Percentiles rank a stretch among this genome's conserved stretches.
Evolutionary conservation across 495 filamentous ascomycete genomes (phyloP).

Genomic region (Bathelium albidoporum): DNA sequence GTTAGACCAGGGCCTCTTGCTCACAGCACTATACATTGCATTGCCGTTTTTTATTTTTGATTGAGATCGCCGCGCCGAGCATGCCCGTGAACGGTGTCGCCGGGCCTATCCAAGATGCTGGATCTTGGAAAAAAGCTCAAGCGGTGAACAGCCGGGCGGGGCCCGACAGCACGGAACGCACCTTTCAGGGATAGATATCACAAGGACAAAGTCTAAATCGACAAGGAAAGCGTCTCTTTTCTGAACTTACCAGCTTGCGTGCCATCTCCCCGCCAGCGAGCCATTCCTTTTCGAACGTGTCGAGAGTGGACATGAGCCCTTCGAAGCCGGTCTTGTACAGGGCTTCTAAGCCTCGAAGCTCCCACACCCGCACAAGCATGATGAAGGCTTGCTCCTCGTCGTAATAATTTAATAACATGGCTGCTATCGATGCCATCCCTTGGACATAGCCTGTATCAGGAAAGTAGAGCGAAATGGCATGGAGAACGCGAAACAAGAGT

Average conservation of each 20-base stretch:
- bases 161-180: neutral
- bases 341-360: slow-evolving; percentile 71
- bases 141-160: neutral
- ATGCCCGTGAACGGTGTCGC: neutral
- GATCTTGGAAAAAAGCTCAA: neutral
- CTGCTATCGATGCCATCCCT: slow-evolving; percentile 90
- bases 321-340: slow-evolving; percentile 78
- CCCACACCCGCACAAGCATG: slow-evolving; percentile 89
- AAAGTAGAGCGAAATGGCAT: slow-evolving; percentile 82
- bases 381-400: slow-evolving; percentile 91
- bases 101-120: neutral
- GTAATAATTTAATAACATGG: slow-evolving; percentile 91
- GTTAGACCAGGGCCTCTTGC: neutral
- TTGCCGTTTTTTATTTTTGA: neutral
- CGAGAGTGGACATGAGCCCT: slow-evolving; percentile 77
- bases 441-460: slow-evolving; percentile 93
- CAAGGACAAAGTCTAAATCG: neutral
- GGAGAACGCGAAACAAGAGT: slow-evolving; percentile 83
- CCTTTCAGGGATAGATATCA: neutral
- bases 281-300: slow-evolving; percentile 84
- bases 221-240: neutral
- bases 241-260: slow-evolving; percentile 57
- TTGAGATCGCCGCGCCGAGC: slow-evolving; percentile 1
- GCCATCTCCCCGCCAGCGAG: slow-evolving; percentile 64
- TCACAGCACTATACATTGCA: neutral